These are phyloP conservation scores for Ganoderma resinaceum DNA, from an alignment of 1,284 basidiomycete species.

Conservation along the genomic window DNA sequence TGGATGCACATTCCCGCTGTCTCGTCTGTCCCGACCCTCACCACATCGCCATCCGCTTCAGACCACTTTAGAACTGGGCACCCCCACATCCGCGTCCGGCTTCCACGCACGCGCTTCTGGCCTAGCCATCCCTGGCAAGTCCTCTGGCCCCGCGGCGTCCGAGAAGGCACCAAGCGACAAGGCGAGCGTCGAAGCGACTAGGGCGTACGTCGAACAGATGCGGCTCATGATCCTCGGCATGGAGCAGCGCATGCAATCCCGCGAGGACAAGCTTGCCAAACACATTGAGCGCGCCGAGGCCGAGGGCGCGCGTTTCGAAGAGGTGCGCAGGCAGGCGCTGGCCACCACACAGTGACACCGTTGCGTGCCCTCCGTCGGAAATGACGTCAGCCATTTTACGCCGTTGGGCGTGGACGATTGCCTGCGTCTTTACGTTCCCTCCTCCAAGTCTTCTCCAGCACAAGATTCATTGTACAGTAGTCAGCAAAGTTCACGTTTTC, in stretches of 20 bases:
- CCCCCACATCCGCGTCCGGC: background rate
- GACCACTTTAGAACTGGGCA: constrained; percentile 19
- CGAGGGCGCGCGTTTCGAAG: constrained; percentile 61
- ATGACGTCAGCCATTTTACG: background rate
- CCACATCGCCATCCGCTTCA: background rate
- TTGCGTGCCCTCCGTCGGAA: background rate
- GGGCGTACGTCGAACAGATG: constrained; percentile 74
- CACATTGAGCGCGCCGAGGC: constrained; percentile 66
- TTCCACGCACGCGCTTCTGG: constrained; percentile 8
- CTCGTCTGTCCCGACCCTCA: background rate
- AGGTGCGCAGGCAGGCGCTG: constrained; percentile 45
- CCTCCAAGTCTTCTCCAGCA: background rate
- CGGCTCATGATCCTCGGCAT: constrained; percentile 76
- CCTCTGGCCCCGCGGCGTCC: constrained; percentile 9
- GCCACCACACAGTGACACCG: constrained; percentile 12
- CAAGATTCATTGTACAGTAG: background rate
- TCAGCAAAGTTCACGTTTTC: background rate
- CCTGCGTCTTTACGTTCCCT: background rate
- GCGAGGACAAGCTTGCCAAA: constrained; percentile 69
- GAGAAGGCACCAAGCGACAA: constrained; percentile 9
- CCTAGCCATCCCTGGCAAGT: constrained; percentile 25
- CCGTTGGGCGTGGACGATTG: background rate
- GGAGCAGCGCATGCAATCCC: constrained; percentile 71
- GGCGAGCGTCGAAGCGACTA: constrained; percentile 42
- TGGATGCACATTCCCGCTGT: background rate